A percentile compares a stretch with the other conserved stretches of the same genome.
phyloP scores from a whole-genome alignment of 306 rosid species.

The Corylus heterophylla region DNA sequence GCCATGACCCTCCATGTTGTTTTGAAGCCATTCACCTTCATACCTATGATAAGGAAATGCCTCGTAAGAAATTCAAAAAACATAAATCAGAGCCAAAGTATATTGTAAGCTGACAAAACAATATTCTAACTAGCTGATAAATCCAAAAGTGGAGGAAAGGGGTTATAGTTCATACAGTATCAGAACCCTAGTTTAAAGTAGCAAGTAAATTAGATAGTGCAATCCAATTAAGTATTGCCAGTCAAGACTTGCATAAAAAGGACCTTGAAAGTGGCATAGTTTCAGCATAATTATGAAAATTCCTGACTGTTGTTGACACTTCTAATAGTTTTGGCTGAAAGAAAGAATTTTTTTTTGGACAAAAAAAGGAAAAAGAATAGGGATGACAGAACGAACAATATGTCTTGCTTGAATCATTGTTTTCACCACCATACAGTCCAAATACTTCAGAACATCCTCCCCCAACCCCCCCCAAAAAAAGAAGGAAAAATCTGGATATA shows the following conservation, averaged over 20 bases:
- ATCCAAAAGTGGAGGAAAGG: neutral
- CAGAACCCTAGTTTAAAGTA: neutral
- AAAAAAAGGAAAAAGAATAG: neutral
- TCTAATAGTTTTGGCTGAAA: neutral
- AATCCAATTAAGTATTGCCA: conserved; percentile 1
- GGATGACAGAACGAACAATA: neutral
- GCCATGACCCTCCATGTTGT: conserved; percentile 88
- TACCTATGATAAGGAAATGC: conserved; percentile 52
- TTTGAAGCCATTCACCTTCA: conserved; percentile 99
- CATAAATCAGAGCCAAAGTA: conserved; percentile 22
- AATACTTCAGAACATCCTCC: neutral
- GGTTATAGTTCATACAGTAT: neutral
- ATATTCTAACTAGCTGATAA: conserved; percentile 5
- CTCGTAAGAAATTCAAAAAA: conserved; percentile 15
- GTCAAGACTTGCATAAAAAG: neutral
- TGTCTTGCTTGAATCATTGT: neutral
- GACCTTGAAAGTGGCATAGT: neutral
- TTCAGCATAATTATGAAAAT: neutral
- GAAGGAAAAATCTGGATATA: neutral
- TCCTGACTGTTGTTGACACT: neutral
- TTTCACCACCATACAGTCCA: neutral
- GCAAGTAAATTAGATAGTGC: neutral
- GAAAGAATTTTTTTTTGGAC: neutral
- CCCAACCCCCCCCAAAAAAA: too few species aligned
- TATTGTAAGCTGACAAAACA: conserved; percentile 13